Base-by-base conservation (phyloP, 176 grass and related monocot species). In the Cenchrus fungigraminus region DNA sequence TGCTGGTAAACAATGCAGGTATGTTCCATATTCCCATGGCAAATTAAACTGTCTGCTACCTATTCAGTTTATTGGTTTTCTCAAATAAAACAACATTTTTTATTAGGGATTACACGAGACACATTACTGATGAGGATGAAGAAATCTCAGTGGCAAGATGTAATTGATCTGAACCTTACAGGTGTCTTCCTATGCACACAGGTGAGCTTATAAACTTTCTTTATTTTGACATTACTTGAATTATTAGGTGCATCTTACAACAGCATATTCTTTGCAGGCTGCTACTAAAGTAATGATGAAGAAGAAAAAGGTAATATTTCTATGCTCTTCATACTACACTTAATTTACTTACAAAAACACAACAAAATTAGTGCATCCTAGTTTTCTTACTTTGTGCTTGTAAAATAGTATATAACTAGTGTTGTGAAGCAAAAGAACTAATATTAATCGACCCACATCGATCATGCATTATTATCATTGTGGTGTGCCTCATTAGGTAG, bases 71-170 rank as follows among this genome's bases (percentile, higher is more conserved):
- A 71, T 42, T 71, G 75, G n/a, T 76, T 43, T 77, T 66, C 10
- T 54, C 12, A 56, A 61, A 17, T 79, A 65, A 84, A 80, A 70
- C 4, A 50, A 49, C 20, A 25, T 70, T 57, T 94, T 79, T 68
- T 80, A 84, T 40, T 76, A 99, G 97, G 97, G 79, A 99, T 96
- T 86, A 99, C 97, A 63, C 77, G 97, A 49, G 97, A 99, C 53
- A 94, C 94, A 65, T 85, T 99, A 77, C 90, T 99, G 79, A 99
- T 99, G 94, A 89, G 97, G 86, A 99, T 99, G 97, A 99, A 99
- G 85, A 96, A 92, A 96, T 85, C 90, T 46, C 97, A 99, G 83
- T 99, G 97, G 97, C 94, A 96, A 87, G 97, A 99, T 79, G 97
- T 99, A 74, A 99, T 99, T 84, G 97, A 92, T 68, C 83, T 96